Percentiles rank a stretch among this genome's conserved stretches.
These are phyloP conservation scores for Aspergillus tubingensis DNA, from an alignment of 2,329 filamentous ascomycete genomes.

Conservation along the genomic window DNA sequence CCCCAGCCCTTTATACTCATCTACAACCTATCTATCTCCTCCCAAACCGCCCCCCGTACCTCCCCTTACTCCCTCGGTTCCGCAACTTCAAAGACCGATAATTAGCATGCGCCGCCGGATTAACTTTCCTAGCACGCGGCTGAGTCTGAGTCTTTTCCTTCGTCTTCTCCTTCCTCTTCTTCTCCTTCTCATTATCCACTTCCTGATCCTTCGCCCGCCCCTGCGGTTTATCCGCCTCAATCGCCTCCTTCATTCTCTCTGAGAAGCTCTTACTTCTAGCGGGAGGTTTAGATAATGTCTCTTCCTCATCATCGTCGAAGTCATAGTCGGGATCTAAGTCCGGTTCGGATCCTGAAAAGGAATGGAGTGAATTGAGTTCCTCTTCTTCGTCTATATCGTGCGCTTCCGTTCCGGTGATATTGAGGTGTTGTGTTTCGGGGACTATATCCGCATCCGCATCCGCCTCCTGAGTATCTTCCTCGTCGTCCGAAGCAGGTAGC, in stretches of 20 bases:
- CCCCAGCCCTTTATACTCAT: too few relatives aligned
- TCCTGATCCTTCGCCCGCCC: constrained; percentile 22
- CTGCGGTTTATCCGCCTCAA: constrained; percentile 25
- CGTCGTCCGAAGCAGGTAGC: constrained; percentile 23
- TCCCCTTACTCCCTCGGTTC: constrained; percentile 39
- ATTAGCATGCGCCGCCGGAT: constrained; percentile 51
- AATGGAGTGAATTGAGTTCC: constrained; percentile 27
- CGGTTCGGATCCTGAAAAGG: constrained; percentile 26
- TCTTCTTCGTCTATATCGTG: constrained; percentile 10
- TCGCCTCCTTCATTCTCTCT: constrained; percentile 40
- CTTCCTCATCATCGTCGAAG: constrained; percentile 24
- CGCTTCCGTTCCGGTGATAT: constrained; percentile 14
- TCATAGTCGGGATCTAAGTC: constrained; percentile 36
- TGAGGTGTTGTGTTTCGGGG: constrained; percentile 31
- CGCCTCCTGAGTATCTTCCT: constrained; percentile 13
- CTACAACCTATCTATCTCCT: constrained; percentile 26
- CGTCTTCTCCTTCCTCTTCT: too few relatives aligned
- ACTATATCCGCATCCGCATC: constrained; percentile 35
- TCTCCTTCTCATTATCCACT: constrained; percentile 11
- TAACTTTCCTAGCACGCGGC: constrained; percentile 40
- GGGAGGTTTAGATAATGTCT: constrained; percentile 15
- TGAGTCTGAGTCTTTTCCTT: background rate
- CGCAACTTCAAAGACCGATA: constrained; percentile 51
- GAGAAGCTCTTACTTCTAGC: constrained; percentile 35
- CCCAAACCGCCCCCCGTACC: constrained; percentile 41